Conservation (phyloP, 345 rosid species). For the Xanthoceras sorbifolium region DNA sequence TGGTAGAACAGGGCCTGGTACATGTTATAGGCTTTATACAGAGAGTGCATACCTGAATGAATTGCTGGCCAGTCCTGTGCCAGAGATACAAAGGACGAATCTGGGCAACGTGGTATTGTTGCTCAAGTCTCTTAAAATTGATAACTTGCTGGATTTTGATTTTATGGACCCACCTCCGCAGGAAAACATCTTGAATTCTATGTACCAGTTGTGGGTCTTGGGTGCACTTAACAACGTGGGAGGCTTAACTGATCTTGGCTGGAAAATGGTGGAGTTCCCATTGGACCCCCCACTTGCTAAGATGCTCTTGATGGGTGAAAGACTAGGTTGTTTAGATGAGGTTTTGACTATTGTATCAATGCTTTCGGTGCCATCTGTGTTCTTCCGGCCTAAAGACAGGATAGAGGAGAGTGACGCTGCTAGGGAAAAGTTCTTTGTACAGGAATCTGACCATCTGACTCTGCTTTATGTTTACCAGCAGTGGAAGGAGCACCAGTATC, state of each 20-base stretch:
- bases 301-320: conserved; percentile 97
- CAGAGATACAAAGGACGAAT: conserved; percentile 97
- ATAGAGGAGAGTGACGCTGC: conserved; percentile 97
- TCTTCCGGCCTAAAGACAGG: conserved; percentile 94
- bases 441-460: conserved; percentile 92
- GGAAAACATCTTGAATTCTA: conserved; percentile 94
- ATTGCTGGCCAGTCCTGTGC: conserved; percentile 87
- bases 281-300: conserved; percentile 97
- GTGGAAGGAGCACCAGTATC: conserved; percentile 93
- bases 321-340: conserved; percentile 75
- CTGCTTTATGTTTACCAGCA: conserved; percentile 83
- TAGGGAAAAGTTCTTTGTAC: conserved; percentile 86
- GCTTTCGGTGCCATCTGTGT: conserved; percentile 99
- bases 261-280: conserved; percentile 99
- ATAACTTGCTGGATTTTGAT: conserved; percentile 89
- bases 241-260: conserved; percentile 78
- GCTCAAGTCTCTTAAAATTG: conserved; percentile 89
- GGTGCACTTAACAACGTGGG: conserved; percentile 96
- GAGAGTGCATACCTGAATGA: conserved; percentile 92
- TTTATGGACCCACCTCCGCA: conserved; percentile 99
- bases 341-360: conserved; percentile 96
- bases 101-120: conserved; percentile 92
- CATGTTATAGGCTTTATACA: conserved; percentile 90
- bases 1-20: conserved; percentile 98
- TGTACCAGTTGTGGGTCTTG: conserved; percentile 98